Base-by-base conservation (phyloP, 2,329 filamentous ascomycete species). In the Venturia pyrina region DNA sequence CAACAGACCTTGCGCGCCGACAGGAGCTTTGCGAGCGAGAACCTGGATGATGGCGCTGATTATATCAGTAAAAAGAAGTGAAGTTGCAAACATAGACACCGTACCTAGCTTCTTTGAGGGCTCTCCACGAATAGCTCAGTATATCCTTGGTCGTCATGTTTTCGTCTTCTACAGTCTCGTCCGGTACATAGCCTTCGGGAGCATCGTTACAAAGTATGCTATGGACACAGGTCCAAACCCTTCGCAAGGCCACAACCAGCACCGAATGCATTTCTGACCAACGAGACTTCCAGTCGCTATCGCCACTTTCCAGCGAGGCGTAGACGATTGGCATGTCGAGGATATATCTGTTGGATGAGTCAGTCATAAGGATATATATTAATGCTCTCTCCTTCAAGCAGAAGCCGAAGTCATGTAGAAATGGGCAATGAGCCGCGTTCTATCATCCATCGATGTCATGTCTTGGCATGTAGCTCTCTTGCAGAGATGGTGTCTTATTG, bases 91-190 rank as follows among this genome's bases (percentile, higher is more conserved):
- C 32, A 6, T 10, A 37, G 62, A 48, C 17, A 48, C 67, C 77
- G 68, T 78, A 91, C 89, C 91, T 96, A 32, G 93, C 91, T 77
- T 99, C 95, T 68, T 96, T 93, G n/a, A 97, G 82, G 6, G 92
- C 91, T 70, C 95, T 86, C 83, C 96, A 99, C 68, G 92, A 96
- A 75, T 95, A 99, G 69, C 93, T 98, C 60, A 99, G 78, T 21
- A 96, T 83, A 71, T 96, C 91, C 73, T 97, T 98, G 0, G 91
- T 92, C 63, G 89, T 88, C 1, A 91, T 81, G 0, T 87, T 89
- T 5, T 88, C 83, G 19, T 85, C 78, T 43, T 89, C 87, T 64
- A 89, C 85, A n/a, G 91, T 75, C 34, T 93, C 90, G 63, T 93
- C 87, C 0, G 88, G 89, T 3, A 91, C 79, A 74, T 95, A 88